These are phyloP conservation scores for Syzygium malaccense DNA, from an alignment of 441 rosid species.

Conservation along the genomic window DNA sequence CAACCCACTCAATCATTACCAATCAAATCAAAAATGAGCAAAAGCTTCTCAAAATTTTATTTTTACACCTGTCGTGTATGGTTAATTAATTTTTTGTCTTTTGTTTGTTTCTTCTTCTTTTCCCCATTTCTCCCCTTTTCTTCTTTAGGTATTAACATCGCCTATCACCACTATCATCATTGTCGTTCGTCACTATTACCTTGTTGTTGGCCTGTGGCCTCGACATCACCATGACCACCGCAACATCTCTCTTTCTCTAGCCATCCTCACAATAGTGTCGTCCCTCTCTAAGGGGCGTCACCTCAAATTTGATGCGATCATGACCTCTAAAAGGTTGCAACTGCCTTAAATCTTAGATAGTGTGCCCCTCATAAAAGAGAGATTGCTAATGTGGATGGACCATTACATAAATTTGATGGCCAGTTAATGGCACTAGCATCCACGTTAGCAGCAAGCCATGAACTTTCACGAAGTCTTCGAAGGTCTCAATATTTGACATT, in stretches of 20 bases:
- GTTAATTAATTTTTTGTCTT: background rate
- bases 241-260: background rate
- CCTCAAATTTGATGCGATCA: background rate
- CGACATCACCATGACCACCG: background rate
- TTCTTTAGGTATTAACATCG: background rate
- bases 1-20: background rate
- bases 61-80: background rate
- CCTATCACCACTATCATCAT: background rate
- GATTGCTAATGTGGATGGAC: background rate
- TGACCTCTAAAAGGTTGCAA: background rate
- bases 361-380: background rate
- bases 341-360: fast-evolving
- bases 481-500: constrained; percentile 25
- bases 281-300: background rate
- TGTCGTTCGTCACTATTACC: background rate
- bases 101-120: no score
- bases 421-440: background rate
- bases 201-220: background rate
- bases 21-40: background rate
- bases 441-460: constrained; percentile 38
- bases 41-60: background rate
- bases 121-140: background rate
- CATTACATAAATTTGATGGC: fast-evolving
- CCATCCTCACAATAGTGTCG: background rate
- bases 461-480: constrained; percentile 59